phyloP scores from a whole-genome alignment of 2,329 filamentous ascomycete species.

The Lasiodiplodia sp. region DNA sequence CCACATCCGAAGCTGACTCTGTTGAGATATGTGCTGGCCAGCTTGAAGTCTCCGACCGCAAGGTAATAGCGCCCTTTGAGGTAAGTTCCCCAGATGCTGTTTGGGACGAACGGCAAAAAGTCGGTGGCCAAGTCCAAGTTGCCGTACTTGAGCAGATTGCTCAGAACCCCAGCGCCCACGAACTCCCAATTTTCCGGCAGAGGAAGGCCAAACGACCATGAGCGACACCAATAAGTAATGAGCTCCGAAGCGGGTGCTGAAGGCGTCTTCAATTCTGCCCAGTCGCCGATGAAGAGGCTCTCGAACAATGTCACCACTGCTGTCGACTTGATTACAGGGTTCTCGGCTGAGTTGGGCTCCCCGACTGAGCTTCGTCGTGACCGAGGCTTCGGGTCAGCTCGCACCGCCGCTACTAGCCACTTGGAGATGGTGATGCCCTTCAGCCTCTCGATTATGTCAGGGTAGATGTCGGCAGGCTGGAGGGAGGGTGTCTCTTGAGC shows the following conservation, averaged over 20 bases:
- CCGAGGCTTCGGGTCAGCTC: conserved; percentile 23
- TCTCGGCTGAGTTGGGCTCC: conserved; percentile 27
- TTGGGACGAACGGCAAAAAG: conserved; percentile 70
- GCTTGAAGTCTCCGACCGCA: conserved; percentile 73
- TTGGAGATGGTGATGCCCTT: conserved; percentile 45
- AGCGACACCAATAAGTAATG: conserved; percentile 56
- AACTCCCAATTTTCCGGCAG: conserved; percentile 40
- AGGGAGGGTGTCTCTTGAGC: conserved; percentile 75
- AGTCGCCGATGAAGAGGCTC: conserved; percentile 49
- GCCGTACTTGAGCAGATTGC: conserved; percentile 52
- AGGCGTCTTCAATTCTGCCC: conserved; percentile 40
- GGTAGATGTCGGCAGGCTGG: conserved; percentile 65
- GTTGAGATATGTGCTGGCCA: conserved; percentile 78
- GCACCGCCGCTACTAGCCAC: conserved; percentile 39
- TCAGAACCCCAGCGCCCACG: conserved; percentile 50
- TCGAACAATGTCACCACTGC: conserved; percentile 45
- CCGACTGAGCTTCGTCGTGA: conserved; percentile 10
- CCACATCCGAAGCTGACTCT: conserved; percentile 84
- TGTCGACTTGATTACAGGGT: conserved; percentile 4
- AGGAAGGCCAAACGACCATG: conserved; percentile 48
- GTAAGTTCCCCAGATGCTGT: conserved; percentile 71
- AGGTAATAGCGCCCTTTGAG: conserved; percentile 83
- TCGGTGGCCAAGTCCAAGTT: conserved; percentile 62
- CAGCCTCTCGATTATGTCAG: conserved; percentile 63
- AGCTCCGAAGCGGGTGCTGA: conserved; percentile 39